Evolutionary conservation across 148 eudicot species (phyloP).

Genomic region (Camellia sinensis): DNA sequence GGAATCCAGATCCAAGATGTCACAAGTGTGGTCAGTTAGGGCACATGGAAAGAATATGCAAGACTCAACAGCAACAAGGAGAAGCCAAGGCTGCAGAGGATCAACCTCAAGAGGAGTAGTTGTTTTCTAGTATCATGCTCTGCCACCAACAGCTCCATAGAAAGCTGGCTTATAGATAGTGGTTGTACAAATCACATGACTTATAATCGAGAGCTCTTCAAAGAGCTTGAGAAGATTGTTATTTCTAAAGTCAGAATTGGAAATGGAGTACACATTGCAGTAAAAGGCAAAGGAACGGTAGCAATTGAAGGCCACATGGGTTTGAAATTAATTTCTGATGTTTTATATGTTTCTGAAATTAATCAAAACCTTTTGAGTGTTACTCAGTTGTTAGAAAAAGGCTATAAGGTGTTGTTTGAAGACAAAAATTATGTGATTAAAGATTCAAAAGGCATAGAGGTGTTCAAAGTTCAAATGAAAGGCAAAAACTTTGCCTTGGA

Average conservation of each 20-base stretch:
- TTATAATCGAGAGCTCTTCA: background rate
- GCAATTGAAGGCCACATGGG: background rate
- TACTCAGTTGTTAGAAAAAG: background rate
- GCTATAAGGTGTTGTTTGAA: background rate
- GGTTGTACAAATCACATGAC: slow-evolving; percentile 23
- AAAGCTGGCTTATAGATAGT: slow-evolving; percentile 16
- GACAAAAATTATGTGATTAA: background rate
- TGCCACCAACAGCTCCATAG: background rate
- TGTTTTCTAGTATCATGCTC: background rate
- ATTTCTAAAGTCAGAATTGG: slow-evolving; percentile 12
- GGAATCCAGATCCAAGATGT: background rate
- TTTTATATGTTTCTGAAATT: slow-evolving; percentile 12
- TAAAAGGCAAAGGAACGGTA: background rate
- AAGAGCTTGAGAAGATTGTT: background rate
- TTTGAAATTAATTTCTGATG: background rate
- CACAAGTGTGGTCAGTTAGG: slow-evolving; percentile 2
- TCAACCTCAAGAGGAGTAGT: background rate
- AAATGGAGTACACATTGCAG: background rate
- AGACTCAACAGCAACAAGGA: background rate
- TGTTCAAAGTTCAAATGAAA: background rate
- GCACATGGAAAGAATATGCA: slow-evolving; percentile 1
- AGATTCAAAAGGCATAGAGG: background rate
- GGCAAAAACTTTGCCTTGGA: background rate
- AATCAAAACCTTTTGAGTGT: slow-evolving; percentile 13
- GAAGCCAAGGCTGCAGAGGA: background rate